These are phyloP conservation scores for Syzygium syzygioides DNA, from an alignment of 441 rosid genomes.

Conservation along the genomic window DNA sequence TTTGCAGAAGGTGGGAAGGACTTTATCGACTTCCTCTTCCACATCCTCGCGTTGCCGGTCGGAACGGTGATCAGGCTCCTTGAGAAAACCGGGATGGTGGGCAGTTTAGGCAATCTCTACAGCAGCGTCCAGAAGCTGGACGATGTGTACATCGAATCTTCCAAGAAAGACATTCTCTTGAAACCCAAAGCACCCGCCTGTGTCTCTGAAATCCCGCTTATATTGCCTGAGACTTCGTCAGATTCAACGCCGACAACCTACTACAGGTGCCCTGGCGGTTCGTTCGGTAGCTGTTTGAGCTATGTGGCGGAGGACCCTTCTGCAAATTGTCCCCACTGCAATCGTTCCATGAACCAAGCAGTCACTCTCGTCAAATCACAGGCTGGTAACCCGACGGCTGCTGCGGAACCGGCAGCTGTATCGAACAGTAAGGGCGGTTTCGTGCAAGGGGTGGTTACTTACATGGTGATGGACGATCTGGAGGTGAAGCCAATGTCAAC, in stretches of 20 bases:
- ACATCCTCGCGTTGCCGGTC: background rate
- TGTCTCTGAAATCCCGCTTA: background rate
- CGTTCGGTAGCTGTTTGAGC: fast-evolving
- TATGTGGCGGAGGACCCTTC: background rate
- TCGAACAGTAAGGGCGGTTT: background rate
- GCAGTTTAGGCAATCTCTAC: background rate
- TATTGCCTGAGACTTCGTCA: background rate
- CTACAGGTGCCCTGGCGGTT: background rate
- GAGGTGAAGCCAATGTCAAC: background rate
- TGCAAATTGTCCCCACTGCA: background rate
- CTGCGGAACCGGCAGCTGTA: background rate
- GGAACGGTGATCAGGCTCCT: background rate
- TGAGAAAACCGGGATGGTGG: background rate
- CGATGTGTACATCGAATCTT: background rate
- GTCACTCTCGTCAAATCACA: background rate
- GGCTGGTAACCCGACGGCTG: background rate
- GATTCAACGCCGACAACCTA: background rate
- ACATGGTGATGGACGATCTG: background rate
- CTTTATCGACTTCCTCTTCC: background rate
- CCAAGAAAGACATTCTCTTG: background rate
- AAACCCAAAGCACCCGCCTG: background rate
- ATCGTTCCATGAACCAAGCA: fast-evolving
- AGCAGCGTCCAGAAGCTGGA: background rate
- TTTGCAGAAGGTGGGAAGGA: background rate
- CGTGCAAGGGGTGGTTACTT: background rate